A percentile compares a stretch with the other conserved stretches of the same genome.
Evolutionary conservation across 352 stramenopile genomes (phyloP).

Genomic region (Phytophthora ohioensis): DNA sequence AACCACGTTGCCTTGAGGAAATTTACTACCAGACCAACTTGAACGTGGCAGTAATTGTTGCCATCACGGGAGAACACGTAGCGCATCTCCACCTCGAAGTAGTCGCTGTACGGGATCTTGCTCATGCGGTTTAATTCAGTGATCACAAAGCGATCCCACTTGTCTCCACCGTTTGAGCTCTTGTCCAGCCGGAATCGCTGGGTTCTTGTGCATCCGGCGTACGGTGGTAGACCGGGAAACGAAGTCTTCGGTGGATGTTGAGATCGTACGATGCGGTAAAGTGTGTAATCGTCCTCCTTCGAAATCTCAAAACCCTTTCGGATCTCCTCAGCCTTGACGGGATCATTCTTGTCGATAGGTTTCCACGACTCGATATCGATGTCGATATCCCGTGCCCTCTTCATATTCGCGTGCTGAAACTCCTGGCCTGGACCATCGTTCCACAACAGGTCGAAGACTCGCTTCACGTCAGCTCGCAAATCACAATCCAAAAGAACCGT

Average conservation of each 20-base stretch:
- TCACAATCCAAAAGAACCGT: constrained; percentile 78
- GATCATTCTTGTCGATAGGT: constrained; percentile 41
- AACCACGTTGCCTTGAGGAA: constrained; percentile 88
- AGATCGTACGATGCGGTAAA: constrained; percentile 54
- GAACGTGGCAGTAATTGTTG: constrained; percentile 78
- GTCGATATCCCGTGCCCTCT: constrained; percentile 72
- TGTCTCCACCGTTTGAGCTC: constrained; percentile 47
- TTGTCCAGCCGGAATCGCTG: constrained; percentile 65
- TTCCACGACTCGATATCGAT: constrained; percentile 73
- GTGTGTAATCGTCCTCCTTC: constrained; percentile 58
- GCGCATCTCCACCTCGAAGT: constrained; percentile 86
- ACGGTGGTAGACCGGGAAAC: constrained; percentile 65
- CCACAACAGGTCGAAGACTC: constrained; percentile 76
- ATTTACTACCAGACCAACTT: constrained; percentile 77
- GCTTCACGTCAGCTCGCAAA: constrained; percentile 64
- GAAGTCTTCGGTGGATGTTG: constrained; percentile 71
- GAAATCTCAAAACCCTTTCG: constrained; percentile 56
- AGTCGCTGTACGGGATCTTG: constrained; percentile 83
- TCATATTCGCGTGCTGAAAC: constrained; percentile 62
- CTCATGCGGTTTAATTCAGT: constrained; percentile 73
- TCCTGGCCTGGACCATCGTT: constrained; percentile 60
- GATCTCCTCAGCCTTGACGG: constrained; percentile 29
- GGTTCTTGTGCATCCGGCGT: constrained; percentile 54
- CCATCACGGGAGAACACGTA: constrained; percentile 82
- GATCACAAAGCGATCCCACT: constrained; percentile 70